A percentile compares a stretch with the other conserved stretches of the same genome.
phyloP scores from a whole-genome alignment of 306 rosid genomes.

The Dalbergia cochinchinensis region DNA sequence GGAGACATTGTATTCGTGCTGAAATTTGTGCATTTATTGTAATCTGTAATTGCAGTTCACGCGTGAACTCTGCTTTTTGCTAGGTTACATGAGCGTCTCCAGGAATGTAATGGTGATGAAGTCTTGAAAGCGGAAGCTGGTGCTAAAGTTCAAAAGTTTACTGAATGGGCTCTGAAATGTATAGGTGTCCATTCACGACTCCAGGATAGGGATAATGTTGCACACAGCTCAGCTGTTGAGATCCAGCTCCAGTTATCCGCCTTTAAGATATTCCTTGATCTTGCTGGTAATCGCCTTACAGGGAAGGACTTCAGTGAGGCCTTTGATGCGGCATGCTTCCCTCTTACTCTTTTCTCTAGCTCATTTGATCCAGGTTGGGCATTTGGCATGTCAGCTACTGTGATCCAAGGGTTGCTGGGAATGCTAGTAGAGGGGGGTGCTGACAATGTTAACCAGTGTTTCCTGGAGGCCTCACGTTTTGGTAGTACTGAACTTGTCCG shows the following conservation, averaged over 20 bases:
- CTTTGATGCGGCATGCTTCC: conserved; percentile 94
- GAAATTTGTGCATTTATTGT: conserved; percentile 33
- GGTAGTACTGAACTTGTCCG: conserved; percentile 94
- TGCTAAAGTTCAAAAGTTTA: conserved; percentile 84
- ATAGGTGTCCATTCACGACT: conserved; percentile 82
- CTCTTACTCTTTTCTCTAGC: conserved; percentile 87
- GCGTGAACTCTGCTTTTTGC: conserved; percentile 37
- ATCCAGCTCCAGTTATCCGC: conserved; percentile 86
- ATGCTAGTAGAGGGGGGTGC: conserved; percentile 93
- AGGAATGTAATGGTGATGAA: conserved; percentile 91
- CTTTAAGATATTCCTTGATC: conserved; percentile 80
- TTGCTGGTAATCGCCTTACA: conserved; percentile 85
- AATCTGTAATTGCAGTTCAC: conserved; percentile 17
- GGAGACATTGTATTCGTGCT: conserved; percentile 4
- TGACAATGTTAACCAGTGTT: conserved; percentile 90
- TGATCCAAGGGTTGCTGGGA: conserved; percentile 81
- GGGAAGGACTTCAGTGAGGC: conserved; percentile 97
- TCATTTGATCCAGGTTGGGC: conserved; percentile 92
- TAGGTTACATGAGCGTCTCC: conserved; percentile 91
- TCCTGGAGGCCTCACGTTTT: conserved; percentile 92
- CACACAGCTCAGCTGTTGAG: conserved; percentile 67
- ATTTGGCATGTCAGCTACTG: conserved; percentile 77
- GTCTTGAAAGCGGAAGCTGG: conserved; percentile 89
- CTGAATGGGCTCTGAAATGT: conserved; percentile 94
- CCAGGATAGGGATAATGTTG: conserved; percentile 64